Conservation (phyloP, 768 basidiomycete genomes). For the Macrolepiota dolichaula region DNA sequence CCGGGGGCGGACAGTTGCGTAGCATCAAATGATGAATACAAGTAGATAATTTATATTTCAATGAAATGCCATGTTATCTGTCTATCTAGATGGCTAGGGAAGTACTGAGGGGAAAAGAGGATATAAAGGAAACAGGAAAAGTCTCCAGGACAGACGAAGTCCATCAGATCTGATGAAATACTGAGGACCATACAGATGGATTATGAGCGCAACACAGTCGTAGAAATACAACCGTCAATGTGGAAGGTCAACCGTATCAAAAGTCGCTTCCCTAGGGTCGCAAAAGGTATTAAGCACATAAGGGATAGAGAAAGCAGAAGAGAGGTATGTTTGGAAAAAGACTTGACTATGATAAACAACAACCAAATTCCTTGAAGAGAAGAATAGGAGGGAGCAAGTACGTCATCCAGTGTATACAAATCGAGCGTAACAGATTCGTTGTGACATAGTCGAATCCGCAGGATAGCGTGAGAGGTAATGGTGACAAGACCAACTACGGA, state of each 20-base stretch:
- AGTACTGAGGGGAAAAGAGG: neutral
- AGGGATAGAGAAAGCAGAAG: neutral
- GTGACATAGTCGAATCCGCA: neutral
- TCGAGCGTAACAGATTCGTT: neutral
- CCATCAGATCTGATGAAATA: neutral
- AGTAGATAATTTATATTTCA: slow-evolving; percentile 6
- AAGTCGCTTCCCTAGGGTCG: neutral
- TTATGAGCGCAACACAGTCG: slow-evolving; percentile 2
- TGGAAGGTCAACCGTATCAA: neutral
- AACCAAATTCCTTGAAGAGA: neutral
- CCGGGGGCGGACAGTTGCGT: neutral
- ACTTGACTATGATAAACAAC: slow-evolving; percentile 1
- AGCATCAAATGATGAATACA: neutral
- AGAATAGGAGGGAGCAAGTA: neutral
- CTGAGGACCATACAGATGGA: neutral
- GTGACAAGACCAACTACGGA: neutral
- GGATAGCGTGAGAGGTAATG: neutral
- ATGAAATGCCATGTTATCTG: neutral
- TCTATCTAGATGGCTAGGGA: neutral
- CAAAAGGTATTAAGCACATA: slow-evolving; percentile 3
- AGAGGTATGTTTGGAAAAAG: neutral
- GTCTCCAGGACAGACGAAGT: slow-evolving; percentile 1
- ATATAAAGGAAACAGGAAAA: neutral
- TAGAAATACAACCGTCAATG: slow-evolving; percentile 8
- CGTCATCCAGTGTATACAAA: neutral